Evolutionary conservation across 2,329 filamentous ascomycete genomes (phyloP).

Genomic region (Calonectria pauciramosa): DNA sequence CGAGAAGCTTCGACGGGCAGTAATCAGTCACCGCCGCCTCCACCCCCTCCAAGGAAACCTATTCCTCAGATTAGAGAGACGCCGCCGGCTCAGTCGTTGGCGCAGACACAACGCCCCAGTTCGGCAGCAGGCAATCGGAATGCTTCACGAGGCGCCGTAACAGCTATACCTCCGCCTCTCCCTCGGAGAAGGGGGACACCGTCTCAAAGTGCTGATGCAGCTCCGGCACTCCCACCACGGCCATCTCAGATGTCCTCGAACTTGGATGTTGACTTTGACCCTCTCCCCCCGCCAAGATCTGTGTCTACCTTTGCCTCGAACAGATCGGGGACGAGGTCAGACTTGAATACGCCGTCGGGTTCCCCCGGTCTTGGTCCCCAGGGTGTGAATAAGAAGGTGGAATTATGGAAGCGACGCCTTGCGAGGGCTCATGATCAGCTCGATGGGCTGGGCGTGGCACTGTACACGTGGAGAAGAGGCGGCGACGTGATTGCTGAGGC

Average conservation of each 20-base stretch:
- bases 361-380: constrained; percentile 53
- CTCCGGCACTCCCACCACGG: constrained; percentile 49
- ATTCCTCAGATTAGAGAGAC: constrained; percentile 33
- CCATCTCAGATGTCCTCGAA: constrained; percentile 52
- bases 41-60: constrained; percentile 54
- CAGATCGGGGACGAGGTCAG: constrained; percentile 47
- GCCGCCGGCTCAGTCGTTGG: constrained; percentile 54
- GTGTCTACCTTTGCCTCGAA: constrained; percentile 42
- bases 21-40: constrained; percentile 43
- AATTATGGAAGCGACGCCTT: constrained; percentile 79
- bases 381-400: constrained; percentile 75
- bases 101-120: constrained; percentile 58
- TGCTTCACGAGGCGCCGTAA: constrained; percentile 30
- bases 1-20: constrained; percentile 31
- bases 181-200: constrained; percentile 61
- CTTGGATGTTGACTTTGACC: constrained; percentile 58
- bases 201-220: constrained; percentile 43
- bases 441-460: constrained; percentile 73
- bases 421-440: constrained; percentile 74
- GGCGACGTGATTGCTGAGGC: constrained; percentile 78
- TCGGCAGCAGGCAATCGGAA: constrained; percentile 40
- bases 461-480: constrained; percentile 82
- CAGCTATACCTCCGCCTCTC: constrained; percentile 57
- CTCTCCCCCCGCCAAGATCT: constrained; percentile 51
- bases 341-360: constrained; percentile 50